phyloP scores from a whole-genome alignment of 164 flowering plant genomes.

The Magnolia kwangsiensis region DNA sequence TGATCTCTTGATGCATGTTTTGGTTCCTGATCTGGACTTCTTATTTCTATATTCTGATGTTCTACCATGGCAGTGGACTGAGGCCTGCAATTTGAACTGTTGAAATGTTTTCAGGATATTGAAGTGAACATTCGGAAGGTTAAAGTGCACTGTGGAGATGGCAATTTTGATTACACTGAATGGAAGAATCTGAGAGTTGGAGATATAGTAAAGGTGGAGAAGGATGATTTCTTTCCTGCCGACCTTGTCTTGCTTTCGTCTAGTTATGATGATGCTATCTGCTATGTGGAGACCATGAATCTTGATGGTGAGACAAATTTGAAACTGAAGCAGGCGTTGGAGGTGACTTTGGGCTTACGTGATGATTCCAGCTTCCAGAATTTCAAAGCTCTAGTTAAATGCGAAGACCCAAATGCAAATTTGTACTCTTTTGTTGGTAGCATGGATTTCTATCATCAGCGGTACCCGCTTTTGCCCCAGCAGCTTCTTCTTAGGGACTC shows the following conservation, averaged over 20 bases:
- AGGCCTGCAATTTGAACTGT: constrained; percentile 2
- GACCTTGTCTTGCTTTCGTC: constrained; percentile 89
- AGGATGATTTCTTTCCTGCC: constrained; percentile 88
- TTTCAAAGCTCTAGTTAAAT: constrained; percentile 66
- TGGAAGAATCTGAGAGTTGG: constrained; percentile 90
- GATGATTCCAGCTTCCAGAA: constrained; percentile 54
- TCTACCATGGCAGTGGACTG: not conserved
- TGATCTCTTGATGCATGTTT: not conserved
- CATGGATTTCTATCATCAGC: constrained; percentile 60
- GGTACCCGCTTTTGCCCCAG: constrained; percentile 66
- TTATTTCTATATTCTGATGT: constrained; percentile 1
- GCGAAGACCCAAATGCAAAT: constrained; percentile 95
- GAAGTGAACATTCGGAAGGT: constrained; percentile 86
- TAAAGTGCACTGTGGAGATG: constrained; percentile 55
- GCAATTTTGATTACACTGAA: constrained; percentile 49
- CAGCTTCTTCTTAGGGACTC: constrained; percentile 91
- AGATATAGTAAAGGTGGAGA: constrained; percentile 77
- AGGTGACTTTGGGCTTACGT: constrained; percentile 49
- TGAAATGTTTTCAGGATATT: constrained; percentile 48
- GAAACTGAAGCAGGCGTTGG: constrained; percentile 85
- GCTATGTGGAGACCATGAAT: constrained; percentile 97
- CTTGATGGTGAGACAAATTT: constrained; percentile 97
- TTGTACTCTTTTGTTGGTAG: constrained; percentile 81
- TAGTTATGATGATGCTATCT: constrained; percentile 75
- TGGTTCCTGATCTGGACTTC: not conserved